Base-by-base conservation (phyloP, 257 asterid genomes). In the Primulina eburnea region DNA sequence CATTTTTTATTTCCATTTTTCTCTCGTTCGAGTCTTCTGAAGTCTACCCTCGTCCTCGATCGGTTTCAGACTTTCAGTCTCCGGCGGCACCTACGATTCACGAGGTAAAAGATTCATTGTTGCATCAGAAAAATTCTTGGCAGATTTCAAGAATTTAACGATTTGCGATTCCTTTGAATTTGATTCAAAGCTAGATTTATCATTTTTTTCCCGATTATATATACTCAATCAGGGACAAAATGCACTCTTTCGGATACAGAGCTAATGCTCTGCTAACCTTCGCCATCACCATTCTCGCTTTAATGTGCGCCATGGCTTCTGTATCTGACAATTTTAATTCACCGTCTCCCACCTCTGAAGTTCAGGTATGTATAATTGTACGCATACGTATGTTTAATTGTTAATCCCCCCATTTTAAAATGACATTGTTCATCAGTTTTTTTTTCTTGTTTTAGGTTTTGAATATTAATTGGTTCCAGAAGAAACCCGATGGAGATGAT, bases 271-370 rank as follows among this genome's bases (percentile, higher is more conserved):
- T 94, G 82, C 81, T 88, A 14, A 83, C 97, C 9, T 86, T 91
- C 78, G 79, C 93, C 73, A 69, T 88, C 76, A 91, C 97, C 37
- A 89, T 91, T 68, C 89, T 94, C 71, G 99, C 99, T 9, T 74
- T 91, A 32, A 82, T 89, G 83, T 94, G 97, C 81, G 97, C 86
- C 53, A 82, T 94, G 62, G 92, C 95, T 34, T 94, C 99, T 50
- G 35, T 91, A 73, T 87, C 97, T 40, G 99, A 94, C 82, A 86
- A 80, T 79, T 81, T 91, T 85, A 91, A 89, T 80, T 73, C 83
- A 56, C 92, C 88, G 21, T 68, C 92, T 62, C 96, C 99, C 34
- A 71, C 88, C 47, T 70, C 96, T 26, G 76, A 91, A 80, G 93
- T 94, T 60, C 89, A 91, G 77, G 99, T 94, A 76, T 50, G n/a